These are phyloP conservation scores for Boletus vermiculosoides DNA, from an alignment of 768 basidiomycete species.

Conservation along the genomic window DNA sequence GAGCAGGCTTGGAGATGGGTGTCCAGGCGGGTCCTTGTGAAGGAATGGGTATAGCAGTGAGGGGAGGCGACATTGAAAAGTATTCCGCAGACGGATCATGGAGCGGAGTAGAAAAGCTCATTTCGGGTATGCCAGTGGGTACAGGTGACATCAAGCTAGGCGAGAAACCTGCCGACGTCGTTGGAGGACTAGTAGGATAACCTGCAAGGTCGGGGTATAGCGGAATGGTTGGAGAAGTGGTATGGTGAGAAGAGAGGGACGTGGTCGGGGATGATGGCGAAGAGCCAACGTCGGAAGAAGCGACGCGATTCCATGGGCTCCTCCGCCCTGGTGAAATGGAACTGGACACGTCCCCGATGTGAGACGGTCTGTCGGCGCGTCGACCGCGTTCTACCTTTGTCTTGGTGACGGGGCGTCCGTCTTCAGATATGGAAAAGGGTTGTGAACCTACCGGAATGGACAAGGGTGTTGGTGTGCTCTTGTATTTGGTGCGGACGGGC, in stretches of 20 bases:
- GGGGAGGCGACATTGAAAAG: constrained; percentile 10
- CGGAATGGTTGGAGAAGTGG: constrained; percentile 23
- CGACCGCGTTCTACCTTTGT: constrained; percentile 26
- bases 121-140: no score
- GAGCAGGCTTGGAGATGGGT: constrained; percentile 1
- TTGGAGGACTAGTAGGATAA: constrained; percentile 14
- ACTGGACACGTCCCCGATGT: constrained; percentile 15
- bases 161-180: constrained; percentile 10
- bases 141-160: constrained; percentile 3
- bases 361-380: constrained; percentile 18
- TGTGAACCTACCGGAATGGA: constrained; percentile 29
- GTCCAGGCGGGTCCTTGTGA: constrained; percentile 22
- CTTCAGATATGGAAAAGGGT: constrained; percentile 18
- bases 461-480: constrained; percentile 32
- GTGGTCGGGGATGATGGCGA: constrained; percentile 26
- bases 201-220: constrained; percentile 22
- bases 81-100: constrained; percentile 17
- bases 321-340: constrained; percentile 39
- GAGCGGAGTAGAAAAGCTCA: constrained; percentile 11
- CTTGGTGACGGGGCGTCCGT: constrained; percentile 18
- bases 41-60: constrained; percentile 7
- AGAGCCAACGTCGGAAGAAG: constrained; percentile 23
- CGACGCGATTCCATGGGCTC: constrained; percentile 14
- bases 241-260: constrained; percentile 20
- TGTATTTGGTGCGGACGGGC: constrained; percentile 37